Conservation (phyloP, 192 early-diverging fungal genomes). For the Mortierella hygrophila region DNA sequence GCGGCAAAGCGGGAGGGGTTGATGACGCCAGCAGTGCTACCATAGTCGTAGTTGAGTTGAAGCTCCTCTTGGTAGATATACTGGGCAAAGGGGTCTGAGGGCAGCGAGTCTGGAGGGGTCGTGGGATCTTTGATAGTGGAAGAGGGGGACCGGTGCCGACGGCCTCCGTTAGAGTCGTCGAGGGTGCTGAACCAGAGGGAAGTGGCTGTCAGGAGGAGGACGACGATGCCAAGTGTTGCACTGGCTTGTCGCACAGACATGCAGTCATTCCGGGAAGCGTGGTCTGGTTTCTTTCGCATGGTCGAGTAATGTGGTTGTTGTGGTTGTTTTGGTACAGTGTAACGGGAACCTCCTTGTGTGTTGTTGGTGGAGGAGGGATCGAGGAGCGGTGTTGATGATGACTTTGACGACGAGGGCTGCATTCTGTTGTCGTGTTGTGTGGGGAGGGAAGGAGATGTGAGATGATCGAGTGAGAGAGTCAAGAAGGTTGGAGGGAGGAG, state of each 20-base stretch:
- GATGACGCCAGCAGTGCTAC: background rate
- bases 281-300: background rate
- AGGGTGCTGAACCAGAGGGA: constrained; percentile 2
- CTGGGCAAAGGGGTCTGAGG: constrained; percentile 44
- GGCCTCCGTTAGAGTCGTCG: background rate
- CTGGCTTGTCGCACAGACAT: constrained; percentile 7
- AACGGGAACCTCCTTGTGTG: background rate
- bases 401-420: background rate
- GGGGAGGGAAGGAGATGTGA: background rate
- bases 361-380: background rate
- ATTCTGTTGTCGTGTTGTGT: background rate
- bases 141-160: background rate
- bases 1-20: background rate
- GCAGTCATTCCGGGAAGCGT: background rate
- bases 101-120: constrained; percentile 31
- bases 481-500: background rate
- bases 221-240: constrained; percentile 5
- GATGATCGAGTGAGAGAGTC: background rate
- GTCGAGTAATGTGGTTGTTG: background rate
- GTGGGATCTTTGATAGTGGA: constrained; percentile 24
- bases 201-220: constrained; percentile 5
- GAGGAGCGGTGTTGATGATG: background rate
- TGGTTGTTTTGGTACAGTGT: background rate
- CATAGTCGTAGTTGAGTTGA: background rate
- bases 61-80: constrained; percentile 50